These are phyloP conservation scores for Trichoderma parareesei DNA, from an alignment of 495 filamentous ascomycete genomes.

Conservation along the genomic window DNA sequence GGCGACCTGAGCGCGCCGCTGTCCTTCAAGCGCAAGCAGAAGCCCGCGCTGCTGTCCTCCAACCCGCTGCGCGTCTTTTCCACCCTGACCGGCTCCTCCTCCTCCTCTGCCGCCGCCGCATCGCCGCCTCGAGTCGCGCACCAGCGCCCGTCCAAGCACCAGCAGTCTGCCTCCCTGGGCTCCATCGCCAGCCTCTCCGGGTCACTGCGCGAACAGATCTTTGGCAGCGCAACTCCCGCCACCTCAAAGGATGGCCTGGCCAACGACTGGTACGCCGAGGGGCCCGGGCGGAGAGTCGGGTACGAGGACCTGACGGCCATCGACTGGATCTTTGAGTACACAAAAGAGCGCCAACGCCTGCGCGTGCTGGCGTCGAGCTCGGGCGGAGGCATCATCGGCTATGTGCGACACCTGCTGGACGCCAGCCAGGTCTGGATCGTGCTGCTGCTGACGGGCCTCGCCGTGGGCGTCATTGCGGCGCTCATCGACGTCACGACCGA, in stretches of 20 bases:
- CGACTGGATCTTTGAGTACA: constrained; percentile 99
- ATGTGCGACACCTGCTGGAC: constrained; percentile 64
- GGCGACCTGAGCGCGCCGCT: constrained; percentile 49
- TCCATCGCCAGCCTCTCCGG: background rate
- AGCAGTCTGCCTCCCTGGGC: background rate
- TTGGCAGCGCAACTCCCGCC: constrained; percentile 6
- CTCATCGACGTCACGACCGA: constrained; percentile 86
- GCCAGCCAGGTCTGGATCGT: constrained; percentile 87
- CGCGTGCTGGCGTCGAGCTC: constrained; percentile 62
- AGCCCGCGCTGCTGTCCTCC: constrained; percentile 40
- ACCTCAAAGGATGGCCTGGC: constrained; percentile 53
- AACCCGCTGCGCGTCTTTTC: constrained; percentile 46
- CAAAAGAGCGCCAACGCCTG: constrained; percentile 86
- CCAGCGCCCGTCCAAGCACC: constrained; percentile 10
- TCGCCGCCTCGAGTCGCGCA: background rate
- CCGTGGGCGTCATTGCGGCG: constrained; percentile 76
- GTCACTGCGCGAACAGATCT: constrained; percentile 1
- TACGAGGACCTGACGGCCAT: constrained; percentile 98
- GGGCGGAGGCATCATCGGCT: constrained; percentile 58
- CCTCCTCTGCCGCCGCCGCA: constrained; percentile 12
- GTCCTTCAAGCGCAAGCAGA: constrained; percentile 79
- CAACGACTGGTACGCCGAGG: constrained; percentile 85
- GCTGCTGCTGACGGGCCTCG: constrained; percentile 64
- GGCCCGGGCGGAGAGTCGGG: constrained; percentile 80
- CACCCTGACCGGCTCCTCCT: constrained; percentile 43